phyloP scores from a whole-genome alignment of 2,329 filamentous ascomycete species.

The Aspergillus nomiae region DNA sequence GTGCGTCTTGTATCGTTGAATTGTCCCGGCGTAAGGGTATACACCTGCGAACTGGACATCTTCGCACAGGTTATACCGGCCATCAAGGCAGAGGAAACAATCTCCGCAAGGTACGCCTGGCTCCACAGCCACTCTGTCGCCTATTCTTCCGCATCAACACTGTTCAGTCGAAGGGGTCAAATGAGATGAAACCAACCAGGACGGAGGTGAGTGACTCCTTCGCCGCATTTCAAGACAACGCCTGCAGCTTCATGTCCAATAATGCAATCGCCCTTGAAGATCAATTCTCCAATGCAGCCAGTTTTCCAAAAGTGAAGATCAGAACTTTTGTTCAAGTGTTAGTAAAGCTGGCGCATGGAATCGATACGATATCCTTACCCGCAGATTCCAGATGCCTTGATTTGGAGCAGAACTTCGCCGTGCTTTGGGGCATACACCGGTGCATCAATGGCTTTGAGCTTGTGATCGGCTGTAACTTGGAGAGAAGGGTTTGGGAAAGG shows the following conservation, averaged over 20 bases:
- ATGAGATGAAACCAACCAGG: constrained; percentile 35
- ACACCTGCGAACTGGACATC: constrained; percentile 64
- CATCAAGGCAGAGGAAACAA: constrained; percentile 62
- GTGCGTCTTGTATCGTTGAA: constrained; percentile 64
- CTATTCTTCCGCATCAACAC: constrained; percentile 26
- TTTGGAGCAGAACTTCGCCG: constrained; percentile 61
- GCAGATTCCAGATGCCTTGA: constrained; percentile 66
- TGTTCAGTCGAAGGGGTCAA: background rate
- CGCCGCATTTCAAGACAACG: constrained; percentile 59
- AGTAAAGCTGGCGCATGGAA: background rate
- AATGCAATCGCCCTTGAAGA: constrained; percentile 65
- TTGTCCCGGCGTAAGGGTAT: constrained; percentile 61
- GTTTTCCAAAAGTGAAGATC: constrained; percentile 71
- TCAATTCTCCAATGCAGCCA: constrained; percentile 64
- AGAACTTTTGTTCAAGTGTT: constrained; percentile 45
- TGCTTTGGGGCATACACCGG: constrained; percentile 57
- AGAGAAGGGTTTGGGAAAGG: constrained; percentile 56
- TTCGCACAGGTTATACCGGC: constrained; percentile 66
- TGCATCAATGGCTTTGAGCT: constrained; percentile 58
- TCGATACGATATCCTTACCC: constrained; percentile 44
- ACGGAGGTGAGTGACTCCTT: constrained; percentile 56
- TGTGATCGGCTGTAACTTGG: constrained; percentile 63
- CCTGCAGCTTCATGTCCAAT: constrained; percentile 68
- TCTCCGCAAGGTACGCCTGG: constrained; percentile 64
- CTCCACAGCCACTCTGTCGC: constrained; percentile 68